Evolutionary conservation across 257 asterid species (phyloP).

Genomic region (Asclepias syriaca): DNA sequence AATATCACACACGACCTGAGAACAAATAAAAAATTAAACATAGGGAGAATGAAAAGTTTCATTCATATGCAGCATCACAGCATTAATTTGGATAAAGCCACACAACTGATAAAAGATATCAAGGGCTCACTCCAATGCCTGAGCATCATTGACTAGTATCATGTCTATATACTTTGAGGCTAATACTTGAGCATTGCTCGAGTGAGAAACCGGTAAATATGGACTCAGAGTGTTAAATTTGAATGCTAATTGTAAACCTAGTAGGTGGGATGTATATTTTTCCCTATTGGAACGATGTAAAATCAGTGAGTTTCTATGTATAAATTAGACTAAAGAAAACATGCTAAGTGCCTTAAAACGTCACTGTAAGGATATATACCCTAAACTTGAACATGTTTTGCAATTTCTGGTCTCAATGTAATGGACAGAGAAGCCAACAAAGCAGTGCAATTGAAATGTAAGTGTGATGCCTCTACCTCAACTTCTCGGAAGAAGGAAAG

Average conservation of each 20-base stretch:
- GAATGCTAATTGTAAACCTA: not conserved
- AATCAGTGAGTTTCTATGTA: not conserved
- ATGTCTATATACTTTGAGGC: not conserved
- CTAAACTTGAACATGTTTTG: not conserved
- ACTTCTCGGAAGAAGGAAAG: slow-evolving; percentile 60
- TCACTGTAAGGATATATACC: not conserved
- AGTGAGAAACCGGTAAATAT: not conserved
- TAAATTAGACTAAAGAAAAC: not conserved
- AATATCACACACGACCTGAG: slow-evolving; percentile 49
- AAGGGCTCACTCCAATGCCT: not conserved
- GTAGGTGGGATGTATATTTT: not conserved
- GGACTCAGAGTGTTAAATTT: not conserved
- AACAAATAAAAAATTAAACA: not conserved
- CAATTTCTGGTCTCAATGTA: not conserved
- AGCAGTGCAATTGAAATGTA: not conserved
- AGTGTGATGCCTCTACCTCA: slow-evolving; percentile 47
- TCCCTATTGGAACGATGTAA: not conserved
- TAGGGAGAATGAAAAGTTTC: not conserved
- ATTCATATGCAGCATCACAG: not conserved
- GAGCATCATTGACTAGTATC: not conserved
- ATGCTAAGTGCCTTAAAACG: not conserved
- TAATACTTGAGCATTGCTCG: not conserved
- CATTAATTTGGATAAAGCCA: not conserved
- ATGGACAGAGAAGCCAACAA: not conserved
- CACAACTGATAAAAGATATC: not conserved